A percentile compares a stretch with the other conserved stretches of the same genome.
These are phyloP conservation scores for Lignosus rhinocerotis DNA, from an alignment of 1,284 basidiomycete species.

Conservation along the genomic window DNA sequence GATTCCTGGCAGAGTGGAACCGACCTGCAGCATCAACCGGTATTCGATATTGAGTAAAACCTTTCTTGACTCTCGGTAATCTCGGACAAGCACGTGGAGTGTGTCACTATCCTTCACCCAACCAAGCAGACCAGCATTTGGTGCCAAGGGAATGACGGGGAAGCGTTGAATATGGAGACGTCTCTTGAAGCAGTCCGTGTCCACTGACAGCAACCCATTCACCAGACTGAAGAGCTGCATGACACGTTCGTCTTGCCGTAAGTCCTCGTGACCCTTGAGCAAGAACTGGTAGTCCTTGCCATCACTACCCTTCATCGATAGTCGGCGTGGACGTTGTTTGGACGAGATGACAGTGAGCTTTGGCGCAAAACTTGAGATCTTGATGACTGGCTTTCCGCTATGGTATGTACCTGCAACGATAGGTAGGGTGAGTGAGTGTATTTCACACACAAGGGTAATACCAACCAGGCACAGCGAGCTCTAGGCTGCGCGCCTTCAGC, in stretches of 20 bases:
- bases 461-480: slow-evolving; percentile 91
- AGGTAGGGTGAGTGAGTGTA: not conserved
- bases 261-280: slow-evolving; percentile 93
- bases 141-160: slow-evolving; percentile 94
- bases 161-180: slow-evolving; percentile 94
- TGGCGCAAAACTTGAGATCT: slow-evolving; percentile 82
- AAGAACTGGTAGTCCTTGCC: slow-evolving; percentile 92
- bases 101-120: slow-evolving; percentile 99
- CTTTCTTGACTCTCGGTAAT: slow-evolving; percentile 93
- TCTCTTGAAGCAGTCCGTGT: slow-evolving; percentile 95
- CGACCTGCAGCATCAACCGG: slow-evolving; percentile 92
- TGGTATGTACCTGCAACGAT: slow-evolving; percentile 81
- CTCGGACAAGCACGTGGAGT: slow-evolving; percentile 96
- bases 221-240: slow-evolving; percentile 99
- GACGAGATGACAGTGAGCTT: slow-evolving; percentile 94
- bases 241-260: slow-evolving; percentile 98
- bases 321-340: slow-evolving; percentile 95
- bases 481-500: slow-evolving; percentile 86
- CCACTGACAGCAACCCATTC: slow-evolving; percentile 91
- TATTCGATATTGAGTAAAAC: slow-evolving; percentile 98
- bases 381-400: slow-evolving; percentile 84
- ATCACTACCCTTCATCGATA: slow-evolving; percentile 90
- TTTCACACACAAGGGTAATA: not conserved
- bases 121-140: slow-evolving; percentile 93
- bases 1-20: not conserved